These are phyloP conservation scores for Deinandra increscens DNA, from an alignment of 129 eudicot species.

Conservation along the genomic window DNA sequence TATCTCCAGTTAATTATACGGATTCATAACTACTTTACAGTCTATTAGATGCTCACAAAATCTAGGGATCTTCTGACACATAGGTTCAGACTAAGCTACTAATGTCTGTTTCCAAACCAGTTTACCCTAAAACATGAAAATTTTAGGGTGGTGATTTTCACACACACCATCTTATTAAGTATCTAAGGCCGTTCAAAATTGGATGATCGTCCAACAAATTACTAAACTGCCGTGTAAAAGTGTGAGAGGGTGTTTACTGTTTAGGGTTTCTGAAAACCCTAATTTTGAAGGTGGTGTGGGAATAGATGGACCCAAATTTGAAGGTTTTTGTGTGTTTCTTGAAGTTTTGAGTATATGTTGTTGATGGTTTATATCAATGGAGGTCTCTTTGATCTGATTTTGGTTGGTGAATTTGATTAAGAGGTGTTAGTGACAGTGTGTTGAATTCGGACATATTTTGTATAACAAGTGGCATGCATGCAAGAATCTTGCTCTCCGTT, in stretches of 20 bases:
- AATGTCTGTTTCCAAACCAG: neutral
- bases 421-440: conserved; percentile 22
- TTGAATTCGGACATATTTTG: conserved; percentile 16
- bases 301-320: too few relatives aligned
- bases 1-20: too few relatives aligned
- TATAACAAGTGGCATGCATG: conserved; percentile 71
- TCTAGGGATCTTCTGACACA: neutral
- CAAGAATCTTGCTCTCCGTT: conserved; percentile 27
- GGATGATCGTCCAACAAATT: too few relatives aligned
- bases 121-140: neutral
- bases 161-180: too few relatives aligned
- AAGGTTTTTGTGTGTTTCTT: neutral
- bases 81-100: neutral
- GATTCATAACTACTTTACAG: neutral
- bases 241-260: too few relatives aligned
- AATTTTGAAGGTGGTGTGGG: too few relatives aligned
- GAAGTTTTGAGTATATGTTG: neutral
- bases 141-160: too few relatives aligned
- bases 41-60: neutral
- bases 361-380: conserved; percentile 8
- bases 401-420: neutral
- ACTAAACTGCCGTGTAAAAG: too few relatives aligned
- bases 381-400: conserved; percentile 3
- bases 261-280: too few relatives aligned
- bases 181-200: too few relatives aligned